Percentiles rank a stretch among this genome's conserved stretches.
phyloP scores from a whole-genome alignment of 2,329 filamentous ascomycete genomes.

The Fusarium nisikadoi region DNA sequence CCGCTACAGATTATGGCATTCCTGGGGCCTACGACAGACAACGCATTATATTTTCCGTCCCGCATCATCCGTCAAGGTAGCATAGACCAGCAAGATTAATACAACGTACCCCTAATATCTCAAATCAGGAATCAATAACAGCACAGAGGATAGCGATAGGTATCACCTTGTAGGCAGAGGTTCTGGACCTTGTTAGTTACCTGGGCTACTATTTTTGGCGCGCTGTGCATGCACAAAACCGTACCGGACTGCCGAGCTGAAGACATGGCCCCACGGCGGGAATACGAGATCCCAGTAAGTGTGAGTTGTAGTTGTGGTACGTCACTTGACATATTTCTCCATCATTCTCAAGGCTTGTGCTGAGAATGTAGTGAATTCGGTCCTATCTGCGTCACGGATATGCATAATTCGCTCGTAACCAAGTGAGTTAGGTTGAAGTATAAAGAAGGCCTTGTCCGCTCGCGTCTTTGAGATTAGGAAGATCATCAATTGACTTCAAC shows the following conservation, averaged over 20 bases:
- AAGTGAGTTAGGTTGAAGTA: background rate
- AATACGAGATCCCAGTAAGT: conserved; percentile 33
- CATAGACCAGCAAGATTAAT: background rate
- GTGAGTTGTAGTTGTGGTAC: conserved; percentile 34
- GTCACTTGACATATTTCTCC: conserved; percentile 36
- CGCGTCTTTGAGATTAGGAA: background rate
- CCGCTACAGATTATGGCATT: conserved; percentile 17
- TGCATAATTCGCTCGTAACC: background rate
- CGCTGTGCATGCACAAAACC: conserved; percentile 14
- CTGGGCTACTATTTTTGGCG: conserved; percentile 22
- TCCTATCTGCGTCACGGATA: conserved; percentile 7
- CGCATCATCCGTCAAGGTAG: conserved; percentile 12
- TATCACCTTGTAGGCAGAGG: background rate
- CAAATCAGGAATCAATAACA: background rate
- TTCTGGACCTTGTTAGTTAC: conserved; percentile 2
- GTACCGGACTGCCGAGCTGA: conserved; percentile 25
- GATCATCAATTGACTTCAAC: conserved; percentile 16
- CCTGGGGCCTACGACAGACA: background rate
- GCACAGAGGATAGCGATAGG: background rate
- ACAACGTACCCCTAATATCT: conserved; percentile 26
- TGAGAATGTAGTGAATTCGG: conserved; percentile 36
- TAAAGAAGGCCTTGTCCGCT: conserved; percentile 30
- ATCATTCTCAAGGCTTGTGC: conserved; percentile 21
- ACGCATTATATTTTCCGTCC: background rate
- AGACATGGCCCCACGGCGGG: conserved; percentile 18